Evolutionary conservation across 164 flowering plant species (phyloP).

Genomic region (Nelumbo lutea): DNA sequence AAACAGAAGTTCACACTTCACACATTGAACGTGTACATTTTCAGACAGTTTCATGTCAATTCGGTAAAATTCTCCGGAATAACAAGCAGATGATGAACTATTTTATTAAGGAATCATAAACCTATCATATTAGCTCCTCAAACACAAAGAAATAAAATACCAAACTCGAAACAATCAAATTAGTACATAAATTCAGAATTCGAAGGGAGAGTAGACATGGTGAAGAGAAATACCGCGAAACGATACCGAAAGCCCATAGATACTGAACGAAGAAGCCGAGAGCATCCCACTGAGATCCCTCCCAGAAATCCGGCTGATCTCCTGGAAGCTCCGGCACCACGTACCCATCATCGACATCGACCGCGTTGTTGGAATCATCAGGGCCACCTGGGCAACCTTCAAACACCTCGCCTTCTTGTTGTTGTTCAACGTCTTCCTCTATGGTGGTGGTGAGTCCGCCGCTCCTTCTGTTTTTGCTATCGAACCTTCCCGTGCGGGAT

Average conservation of each 20-base stretch:
- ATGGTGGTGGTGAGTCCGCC: conserved; percentile 29
- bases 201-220: not conserved
- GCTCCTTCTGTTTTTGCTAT: conserved; percentile 47
- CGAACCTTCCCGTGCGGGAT: conserved; percentile 54
- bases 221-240: conserved; percentile 49
- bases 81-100: no score
- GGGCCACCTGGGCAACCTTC: conserved; percentile 2
- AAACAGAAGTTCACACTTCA: no score
- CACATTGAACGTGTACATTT: no score
- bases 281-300: conserved; percentile 78
- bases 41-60: no score
- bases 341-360: conserved; percentile 38
- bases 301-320: conserved; percentile 63
- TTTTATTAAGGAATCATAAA: no score
- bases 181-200: not conserved
- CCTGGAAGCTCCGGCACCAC: conserved; percentile 74
- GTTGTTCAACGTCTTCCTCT: conserved; percentile 19
- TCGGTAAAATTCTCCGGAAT: no score
- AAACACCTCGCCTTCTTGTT: conserved; percentile 11
- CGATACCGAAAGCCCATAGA: conserved; percentile 86
- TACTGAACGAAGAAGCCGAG: conserved; percentile 84
- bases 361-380: not conserved
- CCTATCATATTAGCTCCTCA: no score
- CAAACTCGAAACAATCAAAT: no score
- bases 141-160: no score